Base-by-base conservation (phyloP, 192 early-diverging fungal genomes). In the Gonapodya sp. region DNA sequence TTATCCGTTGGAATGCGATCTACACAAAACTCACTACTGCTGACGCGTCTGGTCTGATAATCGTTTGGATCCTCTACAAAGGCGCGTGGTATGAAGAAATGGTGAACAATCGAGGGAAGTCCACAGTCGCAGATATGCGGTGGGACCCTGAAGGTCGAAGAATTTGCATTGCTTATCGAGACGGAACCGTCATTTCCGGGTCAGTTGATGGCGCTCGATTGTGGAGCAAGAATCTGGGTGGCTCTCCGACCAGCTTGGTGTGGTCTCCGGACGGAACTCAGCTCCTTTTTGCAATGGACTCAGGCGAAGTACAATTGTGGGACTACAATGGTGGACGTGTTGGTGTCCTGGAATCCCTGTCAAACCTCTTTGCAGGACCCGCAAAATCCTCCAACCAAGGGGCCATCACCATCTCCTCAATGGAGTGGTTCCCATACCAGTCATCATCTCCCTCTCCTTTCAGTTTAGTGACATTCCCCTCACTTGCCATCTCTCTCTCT, bases 1-100 rank as follows among this genome's bases (percentile, higher is more conserved):
- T 88, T 16, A 85, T 88, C 0, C 88, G 87, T 31, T 91, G 90
- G 90, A 91, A 91, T 82, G 78, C 81, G 35, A 84, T 86, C 37
- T 86, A 90, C 73, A 84, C 82, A 24, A 91, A 91, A 73, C 85
- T 91, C 16, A 90, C 90, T 31, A 90, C 90, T 0, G 86, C 89
- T 1, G 90, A 91, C 84, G 83, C 85, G 33, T 86, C 87, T 78
- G 90, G 90, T 2, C 81, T 91, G 73, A 91, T 91, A 73, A 91
- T 91, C 73, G 90, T 91, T 0, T 91, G 90, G 90, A 88, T 91
- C 24, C 80, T 91, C 34, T 91, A 91, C 84, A 91, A 91, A 80
- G 90, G 89, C 14, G 86, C 86, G 18, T 89, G 89, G 86, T 91
- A 91, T 81, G 90, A 91, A 83, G 90, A 91, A 84, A 91, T 91